phyloP scores from a whole-genome alignment of 2,329 filamentous ascomycete species.

The Scedosporium dehoogii region DNA sequence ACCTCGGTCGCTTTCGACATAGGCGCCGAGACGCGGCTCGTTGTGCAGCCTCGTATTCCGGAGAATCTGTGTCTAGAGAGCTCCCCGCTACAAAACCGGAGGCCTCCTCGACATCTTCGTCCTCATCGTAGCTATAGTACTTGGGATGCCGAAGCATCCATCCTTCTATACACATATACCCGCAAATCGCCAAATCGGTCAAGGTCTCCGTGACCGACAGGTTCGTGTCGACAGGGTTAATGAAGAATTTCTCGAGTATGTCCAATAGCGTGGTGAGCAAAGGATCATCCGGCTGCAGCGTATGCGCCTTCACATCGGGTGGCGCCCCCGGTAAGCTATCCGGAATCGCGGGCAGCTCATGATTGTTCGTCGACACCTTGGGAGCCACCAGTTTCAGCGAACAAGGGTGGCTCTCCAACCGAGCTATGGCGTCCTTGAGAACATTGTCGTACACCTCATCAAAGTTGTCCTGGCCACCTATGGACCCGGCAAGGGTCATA shows the following conservation, averaged over 20 bases:
- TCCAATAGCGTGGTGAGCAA: conserved; percentile 57
- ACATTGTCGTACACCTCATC: conserved; percentile 65
- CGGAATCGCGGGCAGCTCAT: conserved; percentile 44
- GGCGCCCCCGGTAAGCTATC: conserved; percentile 50
- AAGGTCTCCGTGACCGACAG: conserved; percentile 77
- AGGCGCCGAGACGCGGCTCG: conserved; percentile 8
- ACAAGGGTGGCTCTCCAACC: conserved; percentile 64
- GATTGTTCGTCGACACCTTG: conserved; percentile 44
- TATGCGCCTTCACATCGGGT: conserved; percentile 50
- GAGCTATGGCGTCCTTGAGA: conserved; percentile 58
- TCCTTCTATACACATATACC: conserved; percentile 76
- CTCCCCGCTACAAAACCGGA: neutral
- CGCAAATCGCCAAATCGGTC: conserved; percentile 73
- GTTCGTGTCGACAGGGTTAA: conserved; percentile 87
- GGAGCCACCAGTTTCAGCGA: conserved; percentile 59
- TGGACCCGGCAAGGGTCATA: conserved; percentile 54
- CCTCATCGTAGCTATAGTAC: conserved; percentile 45
- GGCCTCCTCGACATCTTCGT: conserved; percentile 25
- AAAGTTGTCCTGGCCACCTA: conserved; percentile 61
- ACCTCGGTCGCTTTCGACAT: conserved; percentile 44
- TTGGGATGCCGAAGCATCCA: conserved; percentile 73
- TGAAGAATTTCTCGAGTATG: conserved; percentile 70
- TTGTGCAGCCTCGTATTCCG: conserved; percentile 23
- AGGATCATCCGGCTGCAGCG: conserved; percentile 51
- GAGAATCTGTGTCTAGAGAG: conserved; percentile 16